Percentiles rank a stretch among this genome's conserved stretches.
These are phyloP conservation scores for Pichia sp. DNA, from an alignment of 1,139 yeast genomes.

Conservation along the genomic window DNA sequence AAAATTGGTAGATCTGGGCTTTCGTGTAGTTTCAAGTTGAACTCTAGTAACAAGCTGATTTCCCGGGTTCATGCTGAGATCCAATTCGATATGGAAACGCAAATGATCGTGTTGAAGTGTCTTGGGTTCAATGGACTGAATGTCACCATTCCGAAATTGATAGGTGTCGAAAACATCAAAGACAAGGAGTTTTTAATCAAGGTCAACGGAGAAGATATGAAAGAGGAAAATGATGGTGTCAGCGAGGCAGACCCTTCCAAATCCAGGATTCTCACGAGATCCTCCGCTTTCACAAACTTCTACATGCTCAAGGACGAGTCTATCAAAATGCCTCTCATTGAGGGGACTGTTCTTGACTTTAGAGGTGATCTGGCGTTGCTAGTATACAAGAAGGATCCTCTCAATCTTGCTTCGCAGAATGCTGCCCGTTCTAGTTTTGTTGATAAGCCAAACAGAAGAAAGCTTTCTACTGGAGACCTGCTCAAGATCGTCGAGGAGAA, in stretches of 20 bases:
- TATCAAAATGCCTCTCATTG: slow-evolving; percentile 49
- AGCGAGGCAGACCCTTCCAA: slow-evolving; percentile 18
- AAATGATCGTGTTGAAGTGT: slow-evolving; percentile 45
- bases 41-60: slow-evolving; percentile 53
- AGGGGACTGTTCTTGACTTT: slow-evolving; percentile 58
- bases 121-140: slow-evolving; percentile 69
- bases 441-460: background rate
- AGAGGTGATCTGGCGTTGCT: slow-evolving; percentile 56
- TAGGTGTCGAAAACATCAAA: slow-evolving; percentile 26
- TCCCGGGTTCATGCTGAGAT: slow-evolving; percentile 63
- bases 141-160: slow-evolving; percentile 50
- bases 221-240: slow-evolving; percentile 19
- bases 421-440: background rate
- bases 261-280: slow-evolving; percentile 40
- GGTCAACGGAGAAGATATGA: background rate
- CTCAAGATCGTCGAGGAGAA: slow-evolving; percentile 11
- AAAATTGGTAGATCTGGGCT: slow-evolving; percentile 64
- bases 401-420: background rate
- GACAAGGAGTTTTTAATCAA: slow-evolving; percentile 35
- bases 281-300: slow-evolving; percentile 49
- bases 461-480: slow-evolving; percentile 10
- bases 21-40: slow-evolving; percentile 51
- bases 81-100: slow-evolving; percentile 25
- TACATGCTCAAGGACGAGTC: slow-evolving; percentile 51
- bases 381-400: slow-evolving; percentile 1